Percentiles rank a stretch among this genome's conserved stretches.
Evolutionary conservation across 176 grass and related monocot genomes (phyloP).

Genomic region (Puya raimondii): DNA sequence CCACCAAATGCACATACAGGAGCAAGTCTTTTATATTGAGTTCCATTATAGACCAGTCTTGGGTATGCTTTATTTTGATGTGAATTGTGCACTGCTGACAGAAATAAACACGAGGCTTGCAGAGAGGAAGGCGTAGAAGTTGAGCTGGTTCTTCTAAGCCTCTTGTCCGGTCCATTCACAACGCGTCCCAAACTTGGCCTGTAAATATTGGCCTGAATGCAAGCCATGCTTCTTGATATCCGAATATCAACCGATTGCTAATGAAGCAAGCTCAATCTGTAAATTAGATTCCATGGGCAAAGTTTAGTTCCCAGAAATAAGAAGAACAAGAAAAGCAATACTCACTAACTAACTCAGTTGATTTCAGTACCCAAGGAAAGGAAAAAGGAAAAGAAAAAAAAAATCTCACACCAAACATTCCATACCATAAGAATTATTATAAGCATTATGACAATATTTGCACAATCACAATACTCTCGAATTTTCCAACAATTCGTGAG

Average conservation of each 20-base stretch:
- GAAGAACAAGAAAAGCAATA: too few relatives aligned
- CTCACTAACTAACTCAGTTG: too few relatives aligned
- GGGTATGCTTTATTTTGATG: not conserved
- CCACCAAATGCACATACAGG: not conserved
- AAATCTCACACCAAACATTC: too few relatives aligned
- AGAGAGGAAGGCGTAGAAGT: not conserved
- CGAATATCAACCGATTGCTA: not conserved
- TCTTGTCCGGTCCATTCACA: not conserved
- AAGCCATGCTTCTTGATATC: not conserved
- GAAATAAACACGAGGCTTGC: not conserved
- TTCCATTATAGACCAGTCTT: not conserved
- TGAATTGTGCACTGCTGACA: not conserved
- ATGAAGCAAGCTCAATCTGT: not conserved
- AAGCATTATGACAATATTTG: too few relatives aligned
- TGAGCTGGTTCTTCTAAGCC: not conserved
- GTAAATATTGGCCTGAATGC: not conserved
- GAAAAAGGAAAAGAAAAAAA: too few relatives aligned
- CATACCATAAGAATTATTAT: too few relatives aligned
- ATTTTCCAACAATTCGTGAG: too few relatives aligned
- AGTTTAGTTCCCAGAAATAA: too few relatives aligned
- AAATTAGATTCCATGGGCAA: not conserved
- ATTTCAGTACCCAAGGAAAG: too few relatives aligned
- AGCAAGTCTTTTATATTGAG: constrained; percentile 1
- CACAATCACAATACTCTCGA: too few relatives aligned
- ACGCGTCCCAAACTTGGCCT: not conserved